Evolutionary conservation across 2,329 filamentous ascomycete species (phyloP).

Genomic region (Corynespora cassiicola): DNA sequence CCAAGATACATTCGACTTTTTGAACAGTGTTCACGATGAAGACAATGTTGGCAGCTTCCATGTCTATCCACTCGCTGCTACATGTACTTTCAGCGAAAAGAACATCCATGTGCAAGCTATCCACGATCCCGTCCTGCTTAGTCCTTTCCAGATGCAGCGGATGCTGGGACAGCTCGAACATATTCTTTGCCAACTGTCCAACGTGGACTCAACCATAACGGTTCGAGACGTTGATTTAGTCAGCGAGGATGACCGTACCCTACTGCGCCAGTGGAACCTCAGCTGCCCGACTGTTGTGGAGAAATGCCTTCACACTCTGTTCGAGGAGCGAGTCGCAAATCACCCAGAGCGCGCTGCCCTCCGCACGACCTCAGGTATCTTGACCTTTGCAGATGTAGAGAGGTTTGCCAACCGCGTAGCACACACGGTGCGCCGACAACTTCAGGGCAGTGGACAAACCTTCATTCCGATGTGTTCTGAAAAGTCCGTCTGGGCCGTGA

Average conservation of each 20-base stretch:
- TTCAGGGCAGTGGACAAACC: conserved; percentile 29
- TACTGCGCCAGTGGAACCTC: conserved; percentile 21
- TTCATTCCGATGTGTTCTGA: conserved; percentile 46
- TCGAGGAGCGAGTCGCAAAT: conserved; percentile 13
- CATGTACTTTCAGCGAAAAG: too few relatives aligned
- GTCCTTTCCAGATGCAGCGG: too few relatives aligned
- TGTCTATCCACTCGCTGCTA: too few relatives aligned
- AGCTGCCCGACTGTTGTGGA: conserved; percentile 12
- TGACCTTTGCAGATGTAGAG: conserved; percentile 31
- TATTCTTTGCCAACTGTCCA: conserved; percentile 17
- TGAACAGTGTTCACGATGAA: too few relatives aligned
- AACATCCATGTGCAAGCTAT: too few relatives aligned
- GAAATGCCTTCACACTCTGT: conserved; percentile 18
- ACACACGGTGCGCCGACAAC: conserved; percentile 29
- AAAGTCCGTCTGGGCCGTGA: conserved; percentile 26
- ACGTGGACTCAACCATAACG: conserved; percentile 6
- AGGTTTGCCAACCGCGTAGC: conserved; percentile 37
- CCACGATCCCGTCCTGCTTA: too few relatives aligned
- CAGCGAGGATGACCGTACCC: conserved; percentile 8
- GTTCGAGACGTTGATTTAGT: conserved; percentile 14
- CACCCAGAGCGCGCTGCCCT: too few relatives aligned
- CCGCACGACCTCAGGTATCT: conserved; percentile 7
- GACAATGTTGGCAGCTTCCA: too few relatives aligned
- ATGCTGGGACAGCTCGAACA: conserved; percentile 19
- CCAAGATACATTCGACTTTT: too few relatives aligned